phyloP scores from a whole-genome alignment of 495 filamentous ascomycete genomes.

The Trichocladium uniseriatum region DNA sequence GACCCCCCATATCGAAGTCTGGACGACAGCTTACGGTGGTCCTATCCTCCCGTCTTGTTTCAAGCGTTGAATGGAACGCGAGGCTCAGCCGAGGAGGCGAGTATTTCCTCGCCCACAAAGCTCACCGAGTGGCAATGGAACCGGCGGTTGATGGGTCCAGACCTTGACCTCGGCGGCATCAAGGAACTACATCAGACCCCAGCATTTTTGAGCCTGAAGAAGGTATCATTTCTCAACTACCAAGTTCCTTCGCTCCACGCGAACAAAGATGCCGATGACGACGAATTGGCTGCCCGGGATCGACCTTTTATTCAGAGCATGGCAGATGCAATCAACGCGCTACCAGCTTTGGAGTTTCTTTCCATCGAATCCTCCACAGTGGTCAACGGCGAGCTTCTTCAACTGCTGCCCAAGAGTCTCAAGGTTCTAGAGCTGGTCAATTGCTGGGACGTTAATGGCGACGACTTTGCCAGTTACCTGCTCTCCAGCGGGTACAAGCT shows the following conservation, averaged over 20 bases:
- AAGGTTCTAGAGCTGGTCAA: conserved; percentile 60
- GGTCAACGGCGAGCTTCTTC: conserved; percentile 50
- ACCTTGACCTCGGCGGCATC: conserved; percentile 36
- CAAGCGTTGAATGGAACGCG: conserved; percentile 33
- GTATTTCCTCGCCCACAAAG: conserved; percentile 12
- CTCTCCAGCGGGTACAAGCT: conserved; percentile 51
- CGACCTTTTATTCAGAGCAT: conserved; percentile 38
- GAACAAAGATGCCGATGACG: conserved; percentile 15
- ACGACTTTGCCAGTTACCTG: conserved; percentile 51
- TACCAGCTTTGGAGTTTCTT: conserved; percentile 54
- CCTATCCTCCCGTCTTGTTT: conserved; percentile 53
- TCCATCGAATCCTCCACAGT: conserved; percentile 59
- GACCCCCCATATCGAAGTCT: conserved; percentile 45
- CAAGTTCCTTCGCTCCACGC: conserved; percentile 36
- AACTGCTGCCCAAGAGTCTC: conserved; percentile 53
- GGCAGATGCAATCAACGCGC: conserved; percentile 45
- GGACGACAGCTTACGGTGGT: conserved; percentile 47
- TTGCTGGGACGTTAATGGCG: conserved; percentile 57
- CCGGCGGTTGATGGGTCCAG: conserved; percentile 46
- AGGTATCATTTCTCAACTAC: conserved; percentile 57
- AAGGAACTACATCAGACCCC: conserved; percentile 47
- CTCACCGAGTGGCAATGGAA: conserved; percentile 76
- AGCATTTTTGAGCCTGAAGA: conserved; percentile 49
- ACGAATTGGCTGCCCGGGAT: conserved; percentile 25
- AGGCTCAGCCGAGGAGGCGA: neutral